Conservation (phyloP, 192 early-diverging fungal genomes). For the Chytriomyces sp. region DNA sequence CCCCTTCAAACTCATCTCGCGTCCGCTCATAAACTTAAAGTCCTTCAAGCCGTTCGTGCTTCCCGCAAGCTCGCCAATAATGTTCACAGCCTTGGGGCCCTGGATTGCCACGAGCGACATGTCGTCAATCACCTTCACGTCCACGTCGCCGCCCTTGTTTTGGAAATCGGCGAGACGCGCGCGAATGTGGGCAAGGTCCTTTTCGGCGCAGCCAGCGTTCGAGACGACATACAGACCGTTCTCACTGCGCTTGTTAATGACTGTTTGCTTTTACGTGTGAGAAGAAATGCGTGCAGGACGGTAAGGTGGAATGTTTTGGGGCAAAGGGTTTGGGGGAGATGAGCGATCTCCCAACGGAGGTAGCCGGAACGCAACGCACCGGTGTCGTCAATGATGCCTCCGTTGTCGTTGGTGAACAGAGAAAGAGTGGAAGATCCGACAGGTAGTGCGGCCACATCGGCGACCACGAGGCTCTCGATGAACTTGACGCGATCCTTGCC, state of each 20-base stretch:
- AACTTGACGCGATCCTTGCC: slow-evolving; percentile 88
- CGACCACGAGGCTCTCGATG: slow-evolving; percentile 86
- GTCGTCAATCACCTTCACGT: slow-evolving; percentile 83
- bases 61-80: slow-evolving; percentile 62
- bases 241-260: slow-evolving; percentile 80
- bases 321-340: slow-evolving; percentile 12
- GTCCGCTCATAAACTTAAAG: slow-evolving; percentile 89
- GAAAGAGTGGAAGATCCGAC: slow-evolving; percentile 82
- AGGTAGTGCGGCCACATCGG: slow-evolving; percentile 79
- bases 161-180: slow-evolving; percentile 77
- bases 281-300: not conserved
- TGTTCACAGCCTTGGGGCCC: slow-evolving; percentile 80
- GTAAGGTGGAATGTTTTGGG: too few species aligned
- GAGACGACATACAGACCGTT: slow-evolving; percentile 88
- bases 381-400: slow-evolving; percentile 98
- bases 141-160: slow-evolving; percentile 86
- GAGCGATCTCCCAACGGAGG: too few species aligned
- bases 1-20: slow-evolving; percentile 72
- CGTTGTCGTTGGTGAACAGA: slow-evolving; percentile 92
- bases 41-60: slow-evolving; percentile 57
- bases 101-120: slow-evolving; percentile 90
- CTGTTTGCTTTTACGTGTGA: too few species aligned
- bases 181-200: slow-evolving; percentile 90
- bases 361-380: slow-evolving; percentile 11
- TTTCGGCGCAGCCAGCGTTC: slow-evolving; percentile 96